A percentile compares a stretch with the other conserved stretches of the same genome.
Evolutionary conservation across 2,329 filamentous ascomycete genomes (phyloP).

Genomic region (Phyllosticta citribraziliensis): DNA sequence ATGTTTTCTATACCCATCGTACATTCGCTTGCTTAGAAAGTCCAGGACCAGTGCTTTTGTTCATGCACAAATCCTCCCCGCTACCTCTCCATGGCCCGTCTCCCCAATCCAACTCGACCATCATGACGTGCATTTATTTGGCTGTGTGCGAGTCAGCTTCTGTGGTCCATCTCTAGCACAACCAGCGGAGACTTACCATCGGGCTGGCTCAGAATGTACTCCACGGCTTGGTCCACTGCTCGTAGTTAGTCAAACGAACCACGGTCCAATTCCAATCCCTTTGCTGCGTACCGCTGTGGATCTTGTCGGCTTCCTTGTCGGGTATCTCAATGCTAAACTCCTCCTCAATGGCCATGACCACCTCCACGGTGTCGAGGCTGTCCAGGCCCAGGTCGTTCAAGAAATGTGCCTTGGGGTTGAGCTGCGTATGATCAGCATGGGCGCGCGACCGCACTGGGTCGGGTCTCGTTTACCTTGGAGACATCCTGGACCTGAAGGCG

Average conservation of each 20-base stretch:
- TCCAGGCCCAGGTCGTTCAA: constrained; percentile 94
- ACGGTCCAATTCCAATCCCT: background rate
- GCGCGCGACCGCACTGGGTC: background rate
- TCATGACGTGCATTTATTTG: constrained; percentile 18
- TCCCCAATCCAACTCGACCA: constrained; percentile 14
- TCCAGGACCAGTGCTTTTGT: constrained; percentile 20
- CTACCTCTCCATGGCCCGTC: constrained; percentile 13
- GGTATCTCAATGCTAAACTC: constrained; percentile 93
- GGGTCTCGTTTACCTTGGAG: constrained; percentile 41
- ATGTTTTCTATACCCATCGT: constrained; percentile 24
- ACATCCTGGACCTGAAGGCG: constrained; percentile 49
- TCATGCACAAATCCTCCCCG: constrained; percentile 19
- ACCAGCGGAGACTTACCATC: constrained; percentile 56
- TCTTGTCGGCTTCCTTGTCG: constrained; percentile 89
- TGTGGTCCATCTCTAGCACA: background rate
- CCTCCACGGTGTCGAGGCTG: constrained; percentile 96
- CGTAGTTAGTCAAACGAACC: constrained; percentile 20
- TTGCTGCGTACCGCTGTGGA: constrained; percentile 72
- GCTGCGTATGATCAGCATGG: constrained; percentile 44
- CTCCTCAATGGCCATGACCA: constrained; percentile 99
- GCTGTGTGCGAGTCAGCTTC: constrained; percentile 21
- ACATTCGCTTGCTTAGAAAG: constrained; percentile 23
- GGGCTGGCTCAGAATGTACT: constrained; percentile 88
- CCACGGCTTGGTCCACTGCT: constrained; percentile 83
- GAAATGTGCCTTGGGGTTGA: constrained; percentile 79